Evolutionary conservation across 1,139 yeast genomes (phyloP), one percentile per base, ranked within the genome.

Genomic region (Casaregolazyma suthepensis): DNA sequence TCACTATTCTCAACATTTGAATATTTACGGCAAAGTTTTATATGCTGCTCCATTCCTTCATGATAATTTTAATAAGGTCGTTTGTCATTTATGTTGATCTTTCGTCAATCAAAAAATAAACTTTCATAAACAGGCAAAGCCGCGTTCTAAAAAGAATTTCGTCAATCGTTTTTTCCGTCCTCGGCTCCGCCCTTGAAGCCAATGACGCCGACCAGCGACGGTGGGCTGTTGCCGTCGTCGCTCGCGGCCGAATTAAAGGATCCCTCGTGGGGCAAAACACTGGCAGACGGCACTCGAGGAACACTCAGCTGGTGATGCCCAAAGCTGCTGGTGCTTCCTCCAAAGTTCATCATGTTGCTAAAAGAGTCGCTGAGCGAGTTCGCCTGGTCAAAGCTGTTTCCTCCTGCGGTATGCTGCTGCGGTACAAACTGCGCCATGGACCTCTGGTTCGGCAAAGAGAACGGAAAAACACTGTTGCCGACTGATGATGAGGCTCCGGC

Each of bases 371-470:
- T 47, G 17, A 47, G 22, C 6, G 50, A 38, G 6, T 15, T 22
- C 31, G 38, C 38, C 31, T 47, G 50, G 13, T 47, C 50, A 47
- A 47, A 47, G 38, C 45, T 26, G 15, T 43, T 40, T 15, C 40
- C 40, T n/a, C 17, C 40, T 15, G 22, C 50, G 18, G 13, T 40
- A 15, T 38, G 52, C 23, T 44, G 49, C 48, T 42, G 48, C 35
- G 23, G 45, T 9, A 37, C 46, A 13, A 50, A 43, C 55, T 57
- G 61, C 3, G 56, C 35, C 1, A 43, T 23, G 15, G 37, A 48
- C 12, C 38, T 47, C 52, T 54, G 59, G 31, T 48, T 56, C 31
- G 52, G 59, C 19, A 38, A 42, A 18, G 46, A 38, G 23, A 47
- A 26, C n/a, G 47, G 45, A 38, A 44, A 17, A 29, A 26, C 48